Evolutionary conservation across 345 rosid species (phyloP), one percentile per base, ranked within the genome.

Genomic region (Camelina hispida): DNA sequence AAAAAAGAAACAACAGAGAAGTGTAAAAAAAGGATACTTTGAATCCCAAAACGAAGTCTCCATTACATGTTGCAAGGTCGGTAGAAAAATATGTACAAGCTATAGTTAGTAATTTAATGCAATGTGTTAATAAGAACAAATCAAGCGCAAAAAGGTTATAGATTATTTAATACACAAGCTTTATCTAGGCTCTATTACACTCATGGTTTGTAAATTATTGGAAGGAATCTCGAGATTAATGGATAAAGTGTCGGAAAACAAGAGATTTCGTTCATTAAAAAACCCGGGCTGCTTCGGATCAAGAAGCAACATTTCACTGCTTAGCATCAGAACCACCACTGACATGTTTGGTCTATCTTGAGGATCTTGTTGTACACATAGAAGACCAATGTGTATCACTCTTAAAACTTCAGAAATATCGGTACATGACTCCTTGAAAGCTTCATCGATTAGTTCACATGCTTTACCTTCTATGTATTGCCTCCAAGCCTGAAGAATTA

Each of bases 351-450:
- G 81, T 66, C 81, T 72, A 14, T 72, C 78, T 55, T 61, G 18
- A 10, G 78, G 78, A 73, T 78, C 74, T 68, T 78, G 78, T 54
- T 78, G 81, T 34, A 78, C 81, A 44, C 81, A 78, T 44, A 78
- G 56, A 4, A 78, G 47, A 37, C 81, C 81, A n/a, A 78, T 68
- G 15, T 78, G 78, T 43, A 78, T 78, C 4, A 44, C 73, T 78
- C 81, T 73, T 43, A 72, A 20, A n/a, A 60, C 70, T 18, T 73
- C 78, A 48, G 80, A 91, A 43, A 65, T 20, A 32, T 68, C 23
- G 22, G 50, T 37, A 54, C 73, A 67, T 2, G 68, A 59, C 18
- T 44, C 78, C 56, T 66, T 72, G 44, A 60, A 60, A 37, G 74
- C 57, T 68, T 68, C 53, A 54, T 78, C 78, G 4, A 78, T 72